These are phyloP conservation scores for Polychaeton citri DNA, from an alignment of 2,329 filamentous ascomycete genomes.

Conservation along the genomic window DNA sequence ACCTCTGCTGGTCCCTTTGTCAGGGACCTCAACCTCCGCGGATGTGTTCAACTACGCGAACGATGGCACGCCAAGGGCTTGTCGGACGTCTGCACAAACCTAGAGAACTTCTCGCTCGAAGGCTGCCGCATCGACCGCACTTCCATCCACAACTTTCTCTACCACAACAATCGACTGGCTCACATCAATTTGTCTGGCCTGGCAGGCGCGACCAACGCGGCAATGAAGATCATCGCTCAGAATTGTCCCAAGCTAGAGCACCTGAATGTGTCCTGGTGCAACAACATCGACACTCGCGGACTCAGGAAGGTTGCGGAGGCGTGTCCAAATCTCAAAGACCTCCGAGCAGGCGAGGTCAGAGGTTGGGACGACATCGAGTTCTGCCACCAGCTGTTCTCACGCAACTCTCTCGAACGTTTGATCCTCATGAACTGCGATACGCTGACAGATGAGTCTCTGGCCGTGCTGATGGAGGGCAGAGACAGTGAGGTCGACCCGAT, in stretches of 20 bases:
- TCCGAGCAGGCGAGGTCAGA: constrained; percentile 68
- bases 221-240: constrained; percentile 73
- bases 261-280: constrained; percentile 89
- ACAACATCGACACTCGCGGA: constrained; percentile 65
- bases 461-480: constrained; percentile 60
- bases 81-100: constrained; percentile 71
- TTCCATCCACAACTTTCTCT: constrained; percentile 62
- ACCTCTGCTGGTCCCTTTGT: constrained; percentile 77
- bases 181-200: constrained; percentile 79
- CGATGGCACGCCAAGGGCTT: constrained; percentile 65
- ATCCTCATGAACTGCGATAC: constrained; percentile 69
- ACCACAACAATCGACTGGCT: constrained; percentile 65
- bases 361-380: constrained; percentile 66
- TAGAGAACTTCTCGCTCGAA: constrained; percentile 78
- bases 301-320: constrained; percentile 58
- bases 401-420: constrained; percentile 72
- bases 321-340: constrained; percentile 61
- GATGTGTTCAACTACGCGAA: constrained; percentile 78
- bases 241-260: constrained; percentile 70
- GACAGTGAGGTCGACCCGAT: constrained; percentile 71
- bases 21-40: constrained; percentile 76
- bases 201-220: constrained; percentile 63
- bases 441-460: constrained; percentile 60
- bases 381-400: constrained; percentile 60
- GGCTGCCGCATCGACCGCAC: constrained; percentile 76